Evolutionary conservation across 345 rosid genomes (phyloP).

Genomic region (Heritiera littoralis): DNA sequence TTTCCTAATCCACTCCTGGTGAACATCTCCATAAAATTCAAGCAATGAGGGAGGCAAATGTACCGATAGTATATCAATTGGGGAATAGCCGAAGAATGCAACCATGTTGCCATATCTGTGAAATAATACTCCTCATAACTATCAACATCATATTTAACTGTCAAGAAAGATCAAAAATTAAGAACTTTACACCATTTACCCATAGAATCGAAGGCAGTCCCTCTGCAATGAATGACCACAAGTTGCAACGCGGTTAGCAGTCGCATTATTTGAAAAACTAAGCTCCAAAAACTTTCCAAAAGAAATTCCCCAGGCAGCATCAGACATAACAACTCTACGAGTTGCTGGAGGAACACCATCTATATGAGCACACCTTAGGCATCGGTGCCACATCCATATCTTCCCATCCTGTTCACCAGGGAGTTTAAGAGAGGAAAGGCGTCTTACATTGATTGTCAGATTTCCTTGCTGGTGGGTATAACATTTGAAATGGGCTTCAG

Average conservation of each 20-base stretch:
- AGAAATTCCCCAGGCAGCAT: slow-evolving; percentile 99
- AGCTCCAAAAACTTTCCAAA: slow-evolving; percentile 97
- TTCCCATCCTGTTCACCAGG: slow-evolving; percentile 93
- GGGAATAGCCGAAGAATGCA: slow-evolving; percentile 95
- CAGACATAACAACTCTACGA: slow-evolving; percentile 91
- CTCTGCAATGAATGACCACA: slow-evolving; percentile 99
- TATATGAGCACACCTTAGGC: slow-evolving; percentile 78
- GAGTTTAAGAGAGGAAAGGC: slow-evolving; percentile 60
- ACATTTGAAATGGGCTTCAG: slow-evolving; percentile 86
- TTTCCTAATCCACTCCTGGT: slow-evolving; percentile 73
- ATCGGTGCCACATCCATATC: slow-evolving; percentile 99
- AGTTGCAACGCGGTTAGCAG: slow-evolving; percentile 95
- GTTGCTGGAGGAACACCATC: slow-evolving; percentile 98
- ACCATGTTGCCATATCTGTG: slow-evolving; percentile 93
- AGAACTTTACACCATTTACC: slow-evolving; percentile 45
- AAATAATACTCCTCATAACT: slow-evolving; percentile 23
- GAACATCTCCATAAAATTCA: slow-evolving; percentile 60
- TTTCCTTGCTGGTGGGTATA: slow-evolving; percentile 98
- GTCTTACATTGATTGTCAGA: slow-evolving; percentile 84
- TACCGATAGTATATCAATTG: slow-evolving; percentile 81
- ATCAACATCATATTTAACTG: slow-evolving; percentile 14
- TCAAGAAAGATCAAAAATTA: not conserved
- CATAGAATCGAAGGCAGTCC: slow-evolving; percentile 97
- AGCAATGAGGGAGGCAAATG: slow-evolving; percentile 74
- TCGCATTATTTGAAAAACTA: slow-evolving; percentile 95